Conservation (phyloP, 2,329 filamentous ascomycete species). For the Fusarium algeriense region DNA sequence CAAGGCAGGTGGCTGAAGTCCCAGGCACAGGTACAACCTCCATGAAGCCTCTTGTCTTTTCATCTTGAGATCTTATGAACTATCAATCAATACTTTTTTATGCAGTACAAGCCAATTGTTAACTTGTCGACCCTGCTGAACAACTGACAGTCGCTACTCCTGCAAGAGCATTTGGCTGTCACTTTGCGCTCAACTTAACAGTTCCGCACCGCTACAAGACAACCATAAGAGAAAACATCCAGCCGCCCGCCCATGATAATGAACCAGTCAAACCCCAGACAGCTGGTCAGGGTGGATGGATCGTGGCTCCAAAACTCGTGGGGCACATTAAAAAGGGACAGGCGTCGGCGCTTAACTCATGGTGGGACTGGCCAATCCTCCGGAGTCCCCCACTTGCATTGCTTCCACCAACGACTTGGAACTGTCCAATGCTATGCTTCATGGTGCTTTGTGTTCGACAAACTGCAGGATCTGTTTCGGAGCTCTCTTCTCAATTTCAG, state of each 20-base stretch:
- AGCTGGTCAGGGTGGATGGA: slow-evolving; percentile 42
- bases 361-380: slow-evolving; percentile 48
- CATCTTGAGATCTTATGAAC: not conserved
- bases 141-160: slow-evolving; percentile 3
- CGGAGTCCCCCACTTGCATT: slow-evolving; percentile 47
- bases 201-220: slow-evolving; percentile 20
- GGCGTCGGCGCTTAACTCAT: slow-evolving; percentile 68
- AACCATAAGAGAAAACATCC: slow-evolving; percentile 24
- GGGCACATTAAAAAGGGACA: slow-evolving; percentile 64
- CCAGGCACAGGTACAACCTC: slow-evolving; percentile 3
- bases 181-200: slow-evolving; percentile 31
- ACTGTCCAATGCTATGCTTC: slow-evolving; percentile 25
- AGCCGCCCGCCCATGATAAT: slow-evolving; percentile 35
- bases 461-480: slow-evolving; percentile 9
- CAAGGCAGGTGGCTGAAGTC: slow-evolving; percentile 19
- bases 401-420: slow-evolving; percentile 58
- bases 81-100: not conserved
- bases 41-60: not conserved
- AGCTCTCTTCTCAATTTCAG: slow-evolving; percentile 4
- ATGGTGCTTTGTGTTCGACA: slow-evolving; percentile 14
- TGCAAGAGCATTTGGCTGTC: slow-evolving; percentile 28
- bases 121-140: not conserved
- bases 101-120: not conserved
- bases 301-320: slow-evolving; percentile 49
- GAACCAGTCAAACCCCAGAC: slow-evolving; percentile 39